phyloP scores from a whole-genome alignment of 1,139 yeast species.

The Suhomyces bribrorum region DNA sequence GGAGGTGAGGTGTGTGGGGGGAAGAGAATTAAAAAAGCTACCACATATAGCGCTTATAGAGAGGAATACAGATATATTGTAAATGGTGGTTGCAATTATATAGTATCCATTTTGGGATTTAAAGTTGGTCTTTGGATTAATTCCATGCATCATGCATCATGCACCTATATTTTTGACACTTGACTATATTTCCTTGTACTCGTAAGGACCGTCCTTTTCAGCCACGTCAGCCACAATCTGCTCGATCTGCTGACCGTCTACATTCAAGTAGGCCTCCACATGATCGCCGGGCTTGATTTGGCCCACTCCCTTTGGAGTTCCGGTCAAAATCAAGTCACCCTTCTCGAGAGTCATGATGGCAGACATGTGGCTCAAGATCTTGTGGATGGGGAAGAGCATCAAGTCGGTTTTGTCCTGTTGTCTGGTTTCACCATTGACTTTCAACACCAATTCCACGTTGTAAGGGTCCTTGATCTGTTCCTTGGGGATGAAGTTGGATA shows the following conservation, averaged over 20 bases:
- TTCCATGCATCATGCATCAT: too few species aligned
- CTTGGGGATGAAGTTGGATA: constrained; percentile 71
- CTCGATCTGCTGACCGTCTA: constrained; percentile 56
- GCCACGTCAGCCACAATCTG: constrained; percentile 57
- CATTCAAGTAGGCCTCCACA: constrained; percentile 61
- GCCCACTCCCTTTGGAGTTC: constrained; percentile 99
- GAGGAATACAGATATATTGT: too few species aligned
- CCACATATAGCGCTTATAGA: too few species aligned
- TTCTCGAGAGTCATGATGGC: constrained; percentile 85
- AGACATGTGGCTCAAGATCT: constrained; percentile 78
- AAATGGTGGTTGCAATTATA: too few species aligned
- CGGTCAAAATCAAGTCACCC: constrained; percentile 90
- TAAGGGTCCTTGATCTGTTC: constrained; percentile 69
- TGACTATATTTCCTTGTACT: constrained; percentile 57
- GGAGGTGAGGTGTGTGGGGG: too few species aligned
- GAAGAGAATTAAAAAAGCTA: too few species aligned
- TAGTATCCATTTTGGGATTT: too few species aligned
- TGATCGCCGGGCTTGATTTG: constrained; percentile 73
- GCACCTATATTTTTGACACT: neutral
- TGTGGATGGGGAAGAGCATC: constrained; percentile 88
- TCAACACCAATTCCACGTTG: constrained; percentile 63
- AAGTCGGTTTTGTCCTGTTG: constrained; percentile 80
- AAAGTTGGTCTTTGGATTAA: too few species aligned
- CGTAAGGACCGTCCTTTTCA: constrained; percentile 80
- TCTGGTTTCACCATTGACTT: constrained; percentile 66